Conservation (phyloP, 768 basidiomycete genomes). For the Suillus spraguei region DNA sequence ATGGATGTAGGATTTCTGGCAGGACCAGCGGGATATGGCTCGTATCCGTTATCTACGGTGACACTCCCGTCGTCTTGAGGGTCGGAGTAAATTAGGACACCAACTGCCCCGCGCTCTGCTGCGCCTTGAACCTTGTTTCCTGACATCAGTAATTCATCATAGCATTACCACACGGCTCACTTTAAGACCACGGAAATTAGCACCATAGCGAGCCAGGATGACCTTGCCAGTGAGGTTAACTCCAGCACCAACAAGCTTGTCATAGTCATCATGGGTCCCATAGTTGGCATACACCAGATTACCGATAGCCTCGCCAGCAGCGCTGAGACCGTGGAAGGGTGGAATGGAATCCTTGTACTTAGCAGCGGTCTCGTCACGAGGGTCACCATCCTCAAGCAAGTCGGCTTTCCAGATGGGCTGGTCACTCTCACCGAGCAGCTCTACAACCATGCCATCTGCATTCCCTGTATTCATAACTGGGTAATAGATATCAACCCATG, state of each 20-base stretch:
- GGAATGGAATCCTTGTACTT: constrained; percentile 68
- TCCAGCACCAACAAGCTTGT: constrained; percentile 62
- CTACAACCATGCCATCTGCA: constrained; percentile 66
- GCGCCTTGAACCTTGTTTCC: constrained; percentile 70
- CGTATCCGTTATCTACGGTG: constrained; percentile 74
- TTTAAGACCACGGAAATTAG: constrained; percentile 84
- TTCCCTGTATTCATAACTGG: constrained; percentile 75
- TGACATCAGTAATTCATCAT: constrained; percentile 20
- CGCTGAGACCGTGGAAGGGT: constrained; percentile 86
- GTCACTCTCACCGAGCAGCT: constrained; percentile 63
- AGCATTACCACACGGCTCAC: constrained; percentile 35
- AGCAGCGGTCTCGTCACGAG: constrained; percentile 71
- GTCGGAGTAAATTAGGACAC: constrained; percentile 82
- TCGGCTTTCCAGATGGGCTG: constrained; percentile 66
- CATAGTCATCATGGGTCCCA: constrained; percentile 72
- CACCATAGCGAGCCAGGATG: constrained; percentile 77
- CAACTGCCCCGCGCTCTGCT: constrained; percentile 79
- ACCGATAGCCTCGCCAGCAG: constrained; percentile 73
- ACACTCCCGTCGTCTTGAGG: constrained; percentile 84
- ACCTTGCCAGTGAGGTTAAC: constrained; percentile 77
- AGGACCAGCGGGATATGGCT: constrained; percentile 76
- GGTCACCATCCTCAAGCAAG: constrained; percentile 70
- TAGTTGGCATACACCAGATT: constrained; percentile 80
- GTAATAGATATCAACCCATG: constrained; percentile 89
- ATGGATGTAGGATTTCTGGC: constrained; percentile 85